phyloP scores from a whole-genome alignment of 768 basidiomycete genomes.

The Cubamyces lactineus region DNA sequence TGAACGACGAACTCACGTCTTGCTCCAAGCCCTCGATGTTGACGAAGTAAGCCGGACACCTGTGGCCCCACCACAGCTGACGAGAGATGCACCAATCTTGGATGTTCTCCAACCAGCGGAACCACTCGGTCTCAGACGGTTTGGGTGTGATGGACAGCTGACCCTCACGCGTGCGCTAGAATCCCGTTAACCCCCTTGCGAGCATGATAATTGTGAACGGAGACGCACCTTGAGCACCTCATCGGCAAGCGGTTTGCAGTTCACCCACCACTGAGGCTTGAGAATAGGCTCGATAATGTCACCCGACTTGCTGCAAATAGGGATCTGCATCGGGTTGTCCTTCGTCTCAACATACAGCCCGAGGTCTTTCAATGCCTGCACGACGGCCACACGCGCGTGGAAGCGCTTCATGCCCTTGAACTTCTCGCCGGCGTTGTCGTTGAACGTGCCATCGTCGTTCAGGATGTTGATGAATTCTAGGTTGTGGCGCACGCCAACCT shows the following conservation, averaged over 20 bases:
- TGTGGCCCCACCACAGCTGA: constrained; percentile 99
- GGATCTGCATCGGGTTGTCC: constrained; percentile 97
- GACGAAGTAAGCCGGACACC: constrained; percentile 93
- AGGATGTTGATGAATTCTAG: constrained; percentile 93
- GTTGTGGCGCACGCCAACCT: constrained; percentile 85
- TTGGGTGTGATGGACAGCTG: constrained; percentile 85
- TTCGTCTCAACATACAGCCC: constrained; percentile 90
- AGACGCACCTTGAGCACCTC: constrained; percentile 79
- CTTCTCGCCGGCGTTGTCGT: constrained; percentile 79
- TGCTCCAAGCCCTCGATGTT: constrained; percentile 75
- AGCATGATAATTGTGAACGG: neutral
- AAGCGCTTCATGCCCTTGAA: constrained; percentile 99
- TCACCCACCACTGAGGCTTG: constrained; percentile 99
- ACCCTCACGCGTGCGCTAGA: constrained; percentile 83
- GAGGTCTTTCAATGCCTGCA: constrained; percentile 80
- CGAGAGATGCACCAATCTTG: constrained; percentile 99
- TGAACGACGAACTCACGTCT: constrained; percentile 69
- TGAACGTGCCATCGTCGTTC: constrained; percentile 96
- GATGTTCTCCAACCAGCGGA: constrained; percentile 91
- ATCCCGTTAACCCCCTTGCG: neutral
- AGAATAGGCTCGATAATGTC: constrained; percentile 94
- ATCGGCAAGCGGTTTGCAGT: constrained; percentile 87
- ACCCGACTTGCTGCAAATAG: constrained; percentile 96
- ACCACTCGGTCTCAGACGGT: constrained; percentile 92
- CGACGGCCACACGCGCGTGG: constrained; percentile 84